Conservation (phyloP, 148 eudicot species). For the Spergularia bocconei region DNA sequence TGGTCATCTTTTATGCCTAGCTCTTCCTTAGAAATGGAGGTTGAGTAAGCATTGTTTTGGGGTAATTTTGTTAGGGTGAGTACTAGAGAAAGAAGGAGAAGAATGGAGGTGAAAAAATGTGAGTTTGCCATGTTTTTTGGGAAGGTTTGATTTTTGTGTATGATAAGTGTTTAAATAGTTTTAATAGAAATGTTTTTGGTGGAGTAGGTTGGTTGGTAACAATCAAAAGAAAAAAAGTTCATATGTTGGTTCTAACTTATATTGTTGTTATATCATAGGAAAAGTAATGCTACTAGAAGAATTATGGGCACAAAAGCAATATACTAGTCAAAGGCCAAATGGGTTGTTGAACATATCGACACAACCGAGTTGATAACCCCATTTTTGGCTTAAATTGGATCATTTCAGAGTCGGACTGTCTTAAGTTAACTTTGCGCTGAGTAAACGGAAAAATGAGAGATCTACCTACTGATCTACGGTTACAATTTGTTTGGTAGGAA, state of each 20-base stretch:
- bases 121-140: slow-evolving; percentile 18
- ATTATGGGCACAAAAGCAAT: neutral
- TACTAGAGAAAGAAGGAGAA: slow-evolving; percentile 7
- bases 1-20: slow-evolving; percentile 26
- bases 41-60: slow-evolving; percentile 15
- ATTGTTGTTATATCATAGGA: no score
- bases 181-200: slow-evolving; percentile 2
- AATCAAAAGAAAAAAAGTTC: slow-evolving; percentile 12
- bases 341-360: no score
- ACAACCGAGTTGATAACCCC: no score
- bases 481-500: no score
- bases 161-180: slow-evolving; percentile 7
- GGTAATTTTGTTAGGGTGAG: slow-evolving; percentile 5
- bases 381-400: no score
- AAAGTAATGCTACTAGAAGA: no score
- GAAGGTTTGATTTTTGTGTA: neutral
- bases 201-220: slow-evolving; percentile 11
- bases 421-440: no score
- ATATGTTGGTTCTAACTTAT: no score
- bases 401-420: no score
- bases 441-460: no score
- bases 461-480: no score
- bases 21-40: slow-evolving; percentile 13
- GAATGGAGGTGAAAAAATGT: neutral
- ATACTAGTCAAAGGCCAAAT: no score